phyloP scores from a whole-genome alignment of 2,329 filamentous ascomycete genomes.

The Lasiodiplodia theobromae region DNA sequence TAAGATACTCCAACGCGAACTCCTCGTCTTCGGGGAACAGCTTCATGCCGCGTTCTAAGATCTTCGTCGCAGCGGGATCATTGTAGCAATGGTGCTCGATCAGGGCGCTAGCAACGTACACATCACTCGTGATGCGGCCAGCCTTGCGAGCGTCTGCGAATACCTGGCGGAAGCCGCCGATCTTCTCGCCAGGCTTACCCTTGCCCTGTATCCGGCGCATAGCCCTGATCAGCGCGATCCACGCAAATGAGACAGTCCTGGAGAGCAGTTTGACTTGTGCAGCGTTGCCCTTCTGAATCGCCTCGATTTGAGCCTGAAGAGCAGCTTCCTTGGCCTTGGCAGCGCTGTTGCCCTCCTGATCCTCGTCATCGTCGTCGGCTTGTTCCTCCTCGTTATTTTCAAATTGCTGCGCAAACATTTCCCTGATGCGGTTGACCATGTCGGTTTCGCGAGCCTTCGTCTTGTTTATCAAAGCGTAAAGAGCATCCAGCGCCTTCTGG shows the following conservation, averaged over 20 bases:
- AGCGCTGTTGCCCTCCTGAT: conserved; percentile 56
- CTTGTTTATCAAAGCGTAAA: conserved; percentile 87
- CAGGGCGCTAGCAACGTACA: conserved; percentile 90
- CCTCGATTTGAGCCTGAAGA: conserved; percentile 62
- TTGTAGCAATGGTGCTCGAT: conserved; percentile 97
- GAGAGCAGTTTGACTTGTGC: conserved; percentile 79
- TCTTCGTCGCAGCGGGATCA: conserved; percentile 89
- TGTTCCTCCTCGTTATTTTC: conserved; percentile 50
- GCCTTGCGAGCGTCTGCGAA: conserved; percentile 88
- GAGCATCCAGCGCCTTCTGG: conserved; percentile 79
- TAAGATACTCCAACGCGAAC: conserved; percentile 95
- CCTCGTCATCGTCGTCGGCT: conserved; percentile 60
- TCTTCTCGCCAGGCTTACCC: conserved; percentile 65
- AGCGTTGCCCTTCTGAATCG: conserved; percentile 70
- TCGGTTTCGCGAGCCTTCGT: conserved; percentile 71
- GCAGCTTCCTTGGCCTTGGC: conserved; percentile 58
- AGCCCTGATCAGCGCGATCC: conserved; percentile 92
- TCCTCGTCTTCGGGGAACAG: conserved; percentile 92
- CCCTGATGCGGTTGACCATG: conserved; percentile 62
- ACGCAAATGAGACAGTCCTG: conserved; percentile 87
- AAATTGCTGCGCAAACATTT: conserved; percentile 58
- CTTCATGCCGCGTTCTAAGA: conserved; percentile 92
- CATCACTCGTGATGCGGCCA: conserved; percentile 89
- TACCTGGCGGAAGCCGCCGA: conserved; percentile 80
- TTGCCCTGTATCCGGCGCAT: conserved; percentile 94